Conservation (phyloP, 192 early-diverging fungal species). For the Rhizoclosmatium globosum region DNA sequence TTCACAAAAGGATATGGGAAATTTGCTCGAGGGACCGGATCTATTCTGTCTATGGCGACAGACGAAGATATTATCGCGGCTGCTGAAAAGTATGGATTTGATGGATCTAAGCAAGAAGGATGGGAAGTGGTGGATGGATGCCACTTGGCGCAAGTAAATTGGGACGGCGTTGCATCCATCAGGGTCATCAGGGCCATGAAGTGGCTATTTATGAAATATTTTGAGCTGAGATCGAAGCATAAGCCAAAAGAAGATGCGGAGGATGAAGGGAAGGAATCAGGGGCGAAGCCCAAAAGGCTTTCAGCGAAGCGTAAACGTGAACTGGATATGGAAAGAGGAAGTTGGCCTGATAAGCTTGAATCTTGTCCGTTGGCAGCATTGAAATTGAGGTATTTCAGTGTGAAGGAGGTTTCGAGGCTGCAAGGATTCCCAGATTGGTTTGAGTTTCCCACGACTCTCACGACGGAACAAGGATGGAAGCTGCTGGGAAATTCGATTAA, state of each 20-base stretch:
- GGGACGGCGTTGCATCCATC: background rate
- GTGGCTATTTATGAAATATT: conserved; percentile 11
- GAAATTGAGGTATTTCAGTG: conserved; percentile 31
- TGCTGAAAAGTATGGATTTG: conserved; percentile 7
- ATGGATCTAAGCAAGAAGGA: too few species aligned
- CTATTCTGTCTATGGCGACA: conserved; percentile 32
- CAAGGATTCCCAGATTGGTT: conserved; percentile 51
- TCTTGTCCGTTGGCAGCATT: conserved; percentile 24
- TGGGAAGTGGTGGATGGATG: background rate
- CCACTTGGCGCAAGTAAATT: conserved; percentile 3
- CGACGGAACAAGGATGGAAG: conserved; percentile 75
- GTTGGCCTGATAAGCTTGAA: conserved; percentile 21
- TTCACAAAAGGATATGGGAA: conserved; percentile 40
- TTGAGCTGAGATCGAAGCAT: background rate
- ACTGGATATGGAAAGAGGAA: conserved; percentile 33
- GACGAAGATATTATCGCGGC: conserved; percentile 31
- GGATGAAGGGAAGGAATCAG: background rate
- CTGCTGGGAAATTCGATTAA: conserved; percentile 87
- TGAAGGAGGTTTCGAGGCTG: conserved; percentile 26
- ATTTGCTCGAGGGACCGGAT: conserved; percentile 35
- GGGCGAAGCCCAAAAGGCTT: background rate
- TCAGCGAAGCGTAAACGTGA: conserved; percentile 24
- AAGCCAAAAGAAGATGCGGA: conserved; percentile 13
- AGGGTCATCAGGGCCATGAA: conserved; percentile 1
- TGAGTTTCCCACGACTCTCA: conserved; percentile 68